Conservation (phyloP, 163 green algal species). For the Volvox carteri region DNA sequence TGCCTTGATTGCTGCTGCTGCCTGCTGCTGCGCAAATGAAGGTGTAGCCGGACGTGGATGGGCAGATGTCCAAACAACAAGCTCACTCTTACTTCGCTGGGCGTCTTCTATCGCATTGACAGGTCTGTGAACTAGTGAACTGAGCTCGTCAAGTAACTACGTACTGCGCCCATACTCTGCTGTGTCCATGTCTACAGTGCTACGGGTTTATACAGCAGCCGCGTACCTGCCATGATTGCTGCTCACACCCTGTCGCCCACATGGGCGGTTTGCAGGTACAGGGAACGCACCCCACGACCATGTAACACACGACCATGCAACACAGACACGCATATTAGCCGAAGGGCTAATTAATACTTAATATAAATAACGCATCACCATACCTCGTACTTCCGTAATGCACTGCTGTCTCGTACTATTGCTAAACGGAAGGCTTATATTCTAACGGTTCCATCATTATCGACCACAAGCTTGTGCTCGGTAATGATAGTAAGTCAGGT, state of each 20-base stretch:
- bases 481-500: background rate
- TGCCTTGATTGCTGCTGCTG: background rate
- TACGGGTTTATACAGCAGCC: too few relatives aligned
- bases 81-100: background rate
- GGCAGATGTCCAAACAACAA: background rate
- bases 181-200: too few relatives aligned
- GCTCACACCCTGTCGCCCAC: too few relatives aligned
- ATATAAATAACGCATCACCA: too few relatives aligned
- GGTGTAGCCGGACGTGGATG: background rate
- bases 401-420: background rate
- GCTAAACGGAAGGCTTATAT: background rate
- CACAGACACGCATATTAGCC: too few relatives aligned
- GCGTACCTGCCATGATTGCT: too few relatives aligned
- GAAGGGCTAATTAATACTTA: too few relatives aligned
- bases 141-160: background rate
- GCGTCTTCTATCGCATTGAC: constrained; percentile 26
- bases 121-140: background rate
- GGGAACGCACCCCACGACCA: too few relatives aligned
- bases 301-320: too few relatives aligned
- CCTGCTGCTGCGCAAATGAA: background rate
- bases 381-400: background rate
- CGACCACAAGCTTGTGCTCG: too few relatives aligned
- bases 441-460: background rate
- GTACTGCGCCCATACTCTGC: background rate
- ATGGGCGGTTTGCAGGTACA: too few relatives aligned